Percentiles rank a stretch among this genome's conserved stretches.
Conservation (phyloP, 169 alveolate genomes). For the Babesia ovis region DNA sequence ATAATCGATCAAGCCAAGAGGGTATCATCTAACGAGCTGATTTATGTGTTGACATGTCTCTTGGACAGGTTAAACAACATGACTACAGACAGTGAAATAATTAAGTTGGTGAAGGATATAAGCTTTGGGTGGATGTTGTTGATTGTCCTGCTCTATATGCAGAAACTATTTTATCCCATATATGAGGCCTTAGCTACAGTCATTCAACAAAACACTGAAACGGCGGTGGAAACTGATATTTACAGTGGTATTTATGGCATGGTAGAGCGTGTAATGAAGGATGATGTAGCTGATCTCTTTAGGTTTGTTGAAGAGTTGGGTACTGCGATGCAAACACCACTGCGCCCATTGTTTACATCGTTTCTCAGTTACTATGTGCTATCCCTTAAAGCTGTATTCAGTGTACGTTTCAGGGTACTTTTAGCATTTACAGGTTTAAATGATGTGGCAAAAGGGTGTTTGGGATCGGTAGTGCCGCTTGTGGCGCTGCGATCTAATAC, state of each 20-base stretch:
- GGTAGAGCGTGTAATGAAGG: conserved; percentile 28
- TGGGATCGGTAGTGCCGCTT: conserved; percentile 29
- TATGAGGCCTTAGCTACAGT: conserved; percentile 28
- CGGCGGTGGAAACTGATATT: neutral
- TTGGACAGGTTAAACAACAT: conserved; percentile 24
- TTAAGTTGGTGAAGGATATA: conserved; percentile 5
- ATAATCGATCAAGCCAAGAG: conserved; percentile 1
- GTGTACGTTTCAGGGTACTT: neutral
- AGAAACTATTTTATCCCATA: conserved; percentile 37
- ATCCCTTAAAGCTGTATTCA: conserved; percentile 25
- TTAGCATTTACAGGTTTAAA: neutral
- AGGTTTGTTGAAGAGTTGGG: conserved; percentile 39
- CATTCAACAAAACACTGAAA: neutral
- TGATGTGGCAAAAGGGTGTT: neutral
- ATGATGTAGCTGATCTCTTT: conserved; percentile 25
- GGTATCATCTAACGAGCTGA: conserved; percentile 20
- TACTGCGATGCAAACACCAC: conserved; percentile 2
- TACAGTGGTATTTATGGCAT: neutral
- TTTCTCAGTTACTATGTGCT: conserved; percentile 11
- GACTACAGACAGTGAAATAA: neutral
- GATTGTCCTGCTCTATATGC: conserved; percentile 37
- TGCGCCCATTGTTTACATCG: conserved; percentile 44
- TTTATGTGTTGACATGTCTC: conserved; percentile 18
- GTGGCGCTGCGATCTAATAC: conserved; percentile 7
- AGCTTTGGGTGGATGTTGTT: conserved; percentile 40